These are phyloP conservation scores for Metschnikowia orientalis DNA, from an alignment of 805 yeast species.

Conservation along the genomic window DNA sequence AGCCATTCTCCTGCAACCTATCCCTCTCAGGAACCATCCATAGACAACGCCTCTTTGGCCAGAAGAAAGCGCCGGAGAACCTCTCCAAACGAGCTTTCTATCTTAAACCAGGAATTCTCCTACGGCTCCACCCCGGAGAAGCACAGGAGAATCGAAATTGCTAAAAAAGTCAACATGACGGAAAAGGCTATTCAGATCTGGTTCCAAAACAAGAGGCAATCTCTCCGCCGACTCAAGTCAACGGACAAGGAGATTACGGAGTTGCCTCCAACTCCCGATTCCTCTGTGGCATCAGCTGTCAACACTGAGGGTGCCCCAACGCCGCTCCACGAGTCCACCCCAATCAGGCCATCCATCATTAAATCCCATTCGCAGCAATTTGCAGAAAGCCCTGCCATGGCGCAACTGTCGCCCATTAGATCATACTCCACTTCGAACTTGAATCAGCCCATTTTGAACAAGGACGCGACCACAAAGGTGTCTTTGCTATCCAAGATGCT, in stretches of 20 bases:
- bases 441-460: constrained; percentile 3
- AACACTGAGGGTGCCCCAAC: constrained; percentile 5
- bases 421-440: constrained; percentile 13
- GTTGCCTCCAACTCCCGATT: constrained; percentile 39
- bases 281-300: constrained; percentile 6
- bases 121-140: constrained; percentile 79
- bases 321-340: constrained; percentile 12
- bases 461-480: constrained; percentile 3
- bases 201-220: constrained; percentile 95
- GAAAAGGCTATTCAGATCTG: constrained; percentile 97
- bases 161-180: constrained; percentile 81
- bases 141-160: constrained; percentile 70
- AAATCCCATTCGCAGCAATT: constrained; percentile 13
- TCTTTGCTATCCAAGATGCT: constrained; percentile 11
- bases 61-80: constrained; percentile 95
- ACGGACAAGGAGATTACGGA: constrained; percentile 39
- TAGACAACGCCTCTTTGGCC: constrained; percentile 89
- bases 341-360: constrained; percentile 12
- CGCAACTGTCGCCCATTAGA: constrained; percentile 15
- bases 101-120: constrained; percentile 76
- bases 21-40: constrained; percentile 74
- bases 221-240: constrained; percentile 51
- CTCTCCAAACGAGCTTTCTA: constrained; percentile 76
- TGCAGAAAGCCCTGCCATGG: constrained; percentile 12
- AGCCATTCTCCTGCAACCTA: constrained; percentile 89